Base-by-base conservation (phyloP, 2,329 filamentous ascomycete genomes). In the Plenodomus biglobosus region DNA sequence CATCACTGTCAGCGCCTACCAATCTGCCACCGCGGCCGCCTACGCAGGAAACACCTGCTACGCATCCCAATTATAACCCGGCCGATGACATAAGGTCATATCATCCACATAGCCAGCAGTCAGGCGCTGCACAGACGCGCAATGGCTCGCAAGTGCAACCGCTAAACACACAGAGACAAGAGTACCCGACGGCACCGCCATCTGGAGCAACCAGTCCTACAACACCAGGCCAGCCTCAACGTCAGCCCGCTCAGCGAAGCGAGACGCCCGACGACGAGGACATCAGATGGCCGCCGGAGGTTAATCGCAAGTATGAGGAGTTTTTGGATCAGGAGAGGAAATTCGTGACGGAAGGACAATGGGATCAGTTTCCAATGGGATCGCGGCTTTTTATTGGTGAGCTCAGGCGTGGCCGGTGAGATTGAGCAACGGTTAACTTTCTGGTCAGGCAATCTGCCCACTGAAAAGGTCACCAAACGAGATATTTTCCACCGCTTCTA, bases 401-500 rank as follows among this genome's bases (percentile, higher is more conserved):
- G 81, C 36, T 11, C 11, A 3, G 27, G 27, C 27, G 15, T 10
- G 27, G 7, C 11, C 8, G 15, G 27, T 15, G 27, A 8, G 7
- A 3, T 8, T 15, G 27, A 15, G 27, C 8, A 32, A 11, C 27
- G 13, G 11, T 11, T 32, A 32, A 32, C n/a, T 32, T 15, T 32
- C 2, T 35, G 30, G 32, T 16, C 66, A 90, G 91, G 92, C 45
- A 99, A 97, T 68, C 80, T 99, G 10, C 92, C 91, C 1, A 92
- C 88, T 44, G 92, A 97, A 69, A 86, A 92, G 66, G 92, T 96
- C 13, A 94, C 90, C 6, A 97, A 97, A 73, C 84, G 88, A 57
- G 92, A 97, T 72, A 85, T 97, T 8, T 97, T 96, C 73, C 87
- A 95, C 66, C 80, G 92, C 16, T 97, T 99, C 68, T 85, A 91